Conservation (phyloP, 306 rosid species). For the Dryas octopetala region DNA sequence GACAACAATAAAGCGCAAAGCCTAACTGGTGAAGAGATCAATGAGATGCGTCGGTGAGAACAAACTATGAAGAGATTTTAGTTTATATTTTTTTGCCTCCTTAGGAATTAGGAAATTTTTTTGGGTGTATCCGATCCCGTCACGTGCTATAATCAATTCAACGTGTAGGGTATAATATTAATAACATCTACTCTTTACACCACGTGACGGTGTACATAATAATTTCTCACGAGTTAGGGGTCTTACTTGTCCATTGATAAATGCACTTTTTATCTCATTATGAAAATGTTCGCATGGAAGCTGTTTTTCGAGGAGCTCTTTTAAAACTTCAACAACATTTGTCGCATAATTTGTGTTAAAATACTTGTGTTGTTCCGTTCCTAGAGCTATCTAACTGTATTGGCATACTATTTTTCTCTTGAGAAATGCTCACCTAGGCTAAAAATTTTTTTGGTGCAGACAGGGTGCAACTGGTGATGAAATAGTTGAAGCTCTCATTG, state of each 20-base stretch:
- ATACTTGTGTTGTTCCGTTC: neutral
- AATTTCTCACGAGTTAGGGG: no score
- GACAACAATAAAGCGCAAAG: slow-evolving; percentile 87
- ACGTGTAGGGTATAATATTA: no score
- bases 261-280: neutral
- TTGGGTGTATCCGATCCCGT: no score
- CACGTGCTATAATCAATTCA: no score
- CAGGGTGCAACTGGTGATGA: slow-evolving; percentile 90
- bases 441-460: slow-evolving; percentile 38
- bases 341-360: neutral
- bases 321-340: neutral
- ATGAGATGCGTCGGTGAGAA: slow-evolving; percentile 71
- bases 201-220: no score
- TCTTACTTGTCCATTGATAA: no score
- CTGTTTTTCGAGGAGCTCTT: neutral
- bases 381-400: neutral
- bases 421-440: slow-evolving; percentile 1
- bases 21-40: slow-evolving; percentile 82
- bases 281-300: neutral
- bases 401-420: neutral
- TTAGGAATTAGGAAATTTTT: no score
- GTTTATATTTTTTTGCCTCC: neutral
- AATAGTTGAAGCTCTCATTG: slow-evolving; percentile 86
- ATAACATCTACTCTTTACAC: no score
- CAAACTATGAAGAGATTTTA: neutral